phyloP scores from a whole-genome alignment of 2,329 filamentous ascomycete genomes.

The Ascochyta lentis region DNA sequence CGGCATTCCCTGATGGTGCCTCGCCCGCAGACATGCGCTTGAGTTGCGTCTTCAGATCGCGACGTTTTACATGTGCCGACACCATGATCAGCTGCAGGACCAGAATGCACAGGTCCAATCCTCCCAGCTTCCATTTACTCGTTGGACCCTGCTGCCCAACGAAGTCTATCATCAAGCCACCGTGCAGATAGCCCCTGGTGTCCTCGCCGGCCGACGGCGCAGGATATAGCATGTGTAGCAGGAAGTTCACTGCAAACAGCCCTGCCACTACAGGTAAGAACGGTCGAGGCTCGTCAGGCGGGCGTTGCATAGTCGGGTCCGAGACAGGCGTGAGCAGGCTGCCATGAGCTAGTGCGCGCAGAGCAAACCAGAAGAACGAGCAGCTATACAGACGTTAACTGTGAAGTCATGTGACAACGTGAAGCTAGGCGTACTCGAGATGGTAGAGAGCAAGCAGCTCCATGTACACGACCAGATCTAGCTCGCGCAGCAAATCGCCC shows the following conservation, averaged over 20 bases:
- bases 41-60: conserved; percentile 53
- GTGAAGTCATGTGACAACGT: neutral
- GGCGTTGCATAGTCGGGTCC: conserved; percentile 53
- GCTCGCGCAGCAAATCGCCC: conserved; percentile 62
- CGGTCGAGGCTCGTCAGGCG: conserved; percentile 58
- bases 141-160: conserved; percentile 66
- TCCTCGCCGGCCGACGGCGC: conserved; percentile 55
- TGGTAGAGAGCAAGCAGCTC: conserved; percentile 68
- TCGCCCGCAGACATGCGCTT: conserved; percentile 34
- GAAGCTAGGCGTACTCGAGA: conserved; percentile 60
- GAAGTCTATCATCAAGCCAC: conserved; percentile 69
- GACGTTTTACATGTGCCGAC: conserved; percentile 60
- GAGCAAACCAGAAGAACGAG: conserved; percentile 62
- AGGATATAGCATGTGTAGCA: conserved; percentile 57
- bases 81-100: conserved; percentile 65
- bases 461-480: conserved; percentile 67
- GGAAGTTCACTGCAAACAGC: conserved; percentile 62
- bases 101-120: conserved; percentile 62
- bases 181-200: conserved; percentile 64
- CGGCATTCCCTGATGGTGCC: conserved; percentile 14
- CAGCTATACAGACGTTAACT: conserved; percentile 52
- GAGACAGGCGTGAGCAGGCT: conserved; percentile 66
- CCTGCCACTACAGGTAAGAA: conserved; percentile 62
- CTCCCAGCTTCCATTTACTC: conserved; percentile 59
- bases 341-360: conserved; percentile 63